A percentile compares a stretch with the other conserved stretches of the same genome.
Conservation (phyloP, 306 rosid genomes). For the Pueraria montana region DNA sequence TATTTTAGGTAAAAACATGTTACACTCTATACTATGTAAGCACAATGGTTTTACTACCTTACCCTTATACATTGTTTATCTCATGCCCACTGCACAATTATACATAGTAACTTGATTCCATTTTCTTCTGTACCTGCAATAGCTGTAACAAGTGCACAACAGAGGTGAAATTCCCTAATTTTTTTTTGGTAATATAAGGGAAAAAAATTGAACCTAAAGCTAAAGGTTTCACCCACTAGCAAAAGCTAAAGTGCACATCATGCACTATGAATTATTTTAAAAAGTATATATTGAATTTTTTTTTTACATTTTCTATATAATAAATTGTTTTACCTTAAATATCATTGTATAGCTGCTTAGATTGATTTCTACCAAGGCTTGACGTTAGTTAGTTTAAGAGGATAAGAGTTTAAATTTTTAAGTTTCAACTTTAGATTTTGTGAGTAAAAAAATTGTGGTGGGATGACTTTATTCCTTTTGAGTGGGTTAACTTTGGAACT, state of each 20-base stretch:
- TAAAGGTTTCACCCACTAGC: background rate
- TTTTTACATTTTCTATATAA: background rate
- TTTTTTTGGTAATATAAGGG: no score
- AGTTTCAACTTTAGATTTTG: background rate
- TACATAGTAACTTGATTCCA: background rate
- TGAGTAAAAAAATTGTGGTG: background rate
- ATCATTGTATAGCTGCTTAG: background rate
- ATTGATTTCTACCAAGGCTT: background rate
- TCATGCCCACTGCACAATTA: background rate
- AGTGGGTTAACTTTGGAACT: background rate
- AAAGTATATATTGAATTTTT: background rate
- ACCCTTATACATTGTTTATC: conserved; percentile 5
- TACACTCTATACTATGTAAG: background rate
- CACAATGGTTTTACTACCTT: conserved; percentile 18
- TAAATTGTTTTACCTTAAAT: no score
- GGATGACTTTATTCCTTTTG: background rate
- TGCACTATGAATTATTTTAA: background rate
- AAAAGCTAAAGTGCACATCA: conserved; percentile 3
- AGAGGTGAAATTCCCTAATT: background rate
- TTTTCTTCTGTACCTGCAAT: conserved; percentile 17
- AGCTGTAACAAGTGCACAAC: conserved; percentile 12
- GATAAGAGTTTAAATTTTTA: background rate
- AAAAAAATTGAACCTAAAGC: conserved; percentile 19
- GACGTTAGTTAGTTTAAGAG: background rate
- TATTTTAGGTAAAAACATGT: conserved; percentile 48